Conservation (phyloP, 495 filamentous ascomycete species). For the Lentithecium fluviatile region DNA sequence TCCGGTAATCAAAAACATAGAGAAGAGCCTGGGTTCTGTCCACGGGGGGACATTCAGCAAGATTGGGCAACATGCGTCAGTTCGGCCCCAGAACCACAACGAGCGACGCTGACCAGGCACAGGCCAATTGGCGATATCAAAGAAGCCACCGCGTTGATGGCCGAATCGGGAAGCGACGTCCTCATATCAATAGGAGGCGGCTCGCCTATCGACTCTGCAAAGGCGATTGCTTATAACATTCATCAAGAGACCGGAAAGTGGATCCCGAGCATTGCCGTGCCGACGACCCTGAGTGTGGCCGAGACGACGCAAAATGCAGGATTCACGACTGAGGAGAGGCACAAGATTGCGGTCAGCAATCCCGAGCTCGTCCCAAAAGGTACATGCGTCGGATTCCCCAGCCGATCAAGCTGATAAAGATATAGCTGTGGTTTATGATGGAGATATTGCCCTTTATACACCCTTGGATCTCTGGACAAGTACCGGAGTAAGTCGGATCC, state of each 20-base stretch:
- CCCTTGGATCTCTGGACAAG: constrained; percentile 35
- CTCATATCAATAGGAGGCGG: constrained; percentile 37
- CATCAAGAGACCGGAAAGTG: constrained; percentile 32
- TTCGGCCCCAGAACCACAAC: neutral
- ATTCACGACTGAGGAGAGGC: constrained; percentile 31
- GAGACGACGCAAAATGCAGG: constrained; percentile 37
- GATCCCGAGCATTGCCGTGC: constrained; percentile 37
- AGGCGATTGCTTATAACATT: constrained; percentile 34
- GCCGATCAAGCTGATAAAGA: neutral
- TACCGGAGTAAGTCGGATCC: constrained; percentile 29
- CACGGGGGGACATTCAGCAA: constrained; percentile 37
- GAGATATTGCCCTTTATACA: constrained; percentile 33
- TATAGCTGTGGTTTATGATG: constrained; percentile 36
- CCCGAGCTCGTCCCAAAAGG: constrained; percentile 34
- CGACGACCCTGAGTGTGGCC: constrained; percentile 37
- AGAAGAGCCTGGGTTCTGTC: constrained; percentile 26
- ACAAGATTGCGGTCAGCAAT: constrained; percentile 35
- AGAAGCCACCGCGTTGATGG: constrained; percentile 30
- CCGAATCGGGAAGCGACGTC: constrained; percentile 33
- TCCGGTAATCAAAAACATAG: constrained; percentile 34
- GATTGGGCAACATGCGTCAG: constrained; percentile 38
- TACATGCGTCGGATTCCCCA: neutral
- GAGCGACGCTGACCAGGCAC: constrained; percentile 2
- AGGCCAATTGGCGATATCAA: constrained; percentile 33
- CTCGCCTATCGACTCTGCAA: constrained; percentile 37